Evolutionary conservation across 768 basidiomycete genomes (phyloP), one percentile per base, ranked within the genome.

Genomic region (Rhizopogon sp.): DNA sequence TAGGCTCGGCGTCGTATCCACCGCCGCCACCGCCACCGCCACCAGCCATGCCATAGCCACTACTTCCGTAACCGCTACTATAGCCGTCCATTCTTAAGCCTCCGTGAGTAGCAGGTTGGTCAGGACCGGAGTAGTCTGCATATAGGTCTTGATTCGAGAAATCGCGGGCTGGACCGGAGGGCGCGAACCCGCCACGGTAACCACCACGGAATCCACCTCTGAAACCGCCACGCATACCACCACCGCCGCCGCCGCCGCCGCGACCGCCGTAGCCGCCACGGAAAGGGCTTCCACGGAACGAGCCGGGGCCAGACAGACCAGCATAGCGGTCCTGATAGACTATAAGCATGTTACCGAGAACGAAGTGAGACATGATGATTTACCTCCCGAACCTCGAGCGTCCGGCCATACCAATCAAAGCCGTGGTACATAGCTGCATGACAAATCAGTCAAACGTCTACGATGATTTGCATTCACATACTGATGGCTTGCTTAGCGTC

Each of bases 351-450:
- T 16, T 46, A 17, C 3, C 2, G 39, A 10, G 47, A 44, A 56
- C 43, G 11, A 28, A 53, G 17, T 25, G 14, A 51, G 42, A 42
- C 3, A 2, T 0, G 22, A 56, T 9, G 25, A 64, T 77, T 58
- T 68, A 91, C 93, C 82, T 97, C 93, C 60, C 95, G 89, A 37
- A 98, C 96, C 76, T 99, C 96, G 11, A 99, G 84, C 7, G 87
- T 84, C 46, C 91, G 88, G 7, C 95, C 95, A 68, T 95, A 95
- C 93, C 96, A 98, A 58, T 97, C 94, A 63, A 91, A 97, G 29
- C 95, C 95, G 56, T 97, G 89, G 69, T 95, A 98, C 92, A 96
- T 97, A 63, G 75, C 95, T 97, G 60, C 14, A 8, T 3, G 25
- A 39, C 9, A 7, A 20, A 39, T 41, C 11, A n/a, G 40, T 31